Evolutionary conservation across 2,329 filamentous ascomycete genomes (phyloP), one percentile per base, ranked within the genome.

Genomic region (Beauveria pseudobassiana): DNA sequence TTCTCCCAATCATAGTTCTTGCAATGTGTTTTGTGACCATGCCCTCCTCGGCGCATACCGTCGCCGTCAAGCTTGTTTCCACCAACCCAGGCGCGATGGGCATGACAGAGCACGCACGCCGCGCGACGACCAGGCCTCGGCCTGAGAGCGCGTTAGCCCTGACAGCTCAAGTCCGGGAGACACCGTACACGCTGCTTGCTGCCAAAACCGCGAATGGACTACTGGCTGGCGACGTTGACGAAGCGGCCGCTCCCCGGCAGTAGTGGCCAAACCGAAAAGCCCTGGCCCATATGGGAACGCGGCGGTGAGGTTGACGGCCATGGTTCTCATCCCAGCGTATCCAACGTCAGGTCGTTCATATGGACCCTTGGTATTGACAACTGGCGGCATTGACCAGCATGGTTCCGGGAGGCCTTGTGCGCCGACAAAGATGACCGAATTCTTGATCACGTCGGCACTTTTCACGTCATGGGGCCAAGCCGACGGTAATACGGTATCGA

Each of bases 61-160:
- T 62, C 1, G 62, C 64, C 0, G 70, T 67, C 64, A 72, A 64
- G 0, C 68, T 65, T 3, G 72, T 74, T 3, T 69, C 65, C 1
- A 73, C 72, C 0, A 74, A 48, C 0, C 71, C 72, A 0, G 72
- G 72, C 0, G 71, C 72, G 10, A 74, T 57, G 0, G 72, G 12
- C 71, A 28, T 74, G 74, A 38, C 72, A 74, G 0, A 74, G 30
- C 5, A 74, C 72, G 30, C 5, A 74, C 72, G 5, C 72, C 72
- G 0, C 65, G 64, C 0, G 59, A 63, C n/a, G 71, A 74, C 72
- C 72, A 74, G 0, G 71, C 72, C 46, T 74, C 72, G 0, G 72
- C 71, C 52, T 74, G 72, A 0, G 71, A 72, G 0, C 72, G 65
- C 2, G 72, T 74, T 5, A 74, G 53, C 0, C 70, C 68, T 0